These are phyloP conservation scores for Dillenia suffruticosa DNA, from an alignment of 164 flowering plant genomes.

Conservation along the genomic window DNA sequence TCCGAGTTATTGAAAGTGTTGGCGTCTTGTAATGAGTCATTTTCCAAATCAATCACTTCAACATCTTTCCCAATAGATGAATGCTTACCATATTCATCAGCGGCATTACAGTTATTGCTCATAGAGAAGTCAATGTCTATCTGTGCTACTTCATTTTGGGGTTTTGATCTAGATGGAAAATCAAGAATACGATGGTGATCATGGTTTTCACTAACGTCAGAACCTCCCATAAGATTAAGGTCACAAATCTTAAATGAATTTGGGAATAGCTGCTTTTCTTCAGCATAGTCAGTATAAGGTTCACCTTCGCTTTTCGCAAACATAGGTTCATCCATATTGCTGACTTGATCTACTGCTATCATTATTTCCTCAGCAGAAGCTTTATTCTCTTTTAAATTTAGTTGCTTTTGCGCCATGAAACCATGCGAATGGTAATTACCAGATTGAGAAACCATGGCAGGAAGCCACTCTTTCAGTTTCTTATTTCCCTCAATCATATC, in stretches of 20 bases:
- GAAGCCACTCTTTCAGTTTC: slow-evolving; percentile 55
- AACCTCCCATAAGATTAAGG: slow-evolving; percentile 69
- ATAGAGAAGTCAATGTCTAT: slow-evolving; percentile 61
- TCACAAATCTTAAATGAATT: slow-evolving; percentile 85
- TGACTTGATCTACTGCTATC: slow-evolving; percentile 28
- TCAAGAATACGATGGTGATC: slow-evolving; percentile 24
- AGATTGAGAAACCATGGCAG: slow-evolving; percentile 22
- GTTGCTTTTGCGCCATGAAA: slow-evolving; percentile 21
- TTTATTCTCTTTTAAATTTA: slow-evolving; percentile 17
- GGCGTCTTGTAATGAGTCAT: slow-evolving; percentile 44
- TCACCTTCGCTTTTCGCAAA: slow-evolving; percentile 26
- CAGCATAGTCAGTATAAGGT: slow-evolving; percentile 25
- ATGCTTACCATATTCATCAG: slow-evolving; percentile 27
- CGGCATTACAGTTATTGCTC: slow-evolving; percentile 28
- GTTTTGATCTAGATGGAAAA: slow-evolving; percentile 32
- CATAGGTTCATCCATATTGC: slow-evolving; percentile 19
- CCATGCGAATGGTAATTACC: slow-evolving; percentile 30
- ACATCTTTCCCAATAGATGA: slow-evolving; percentile 41
- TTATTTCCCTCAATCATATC: slow-evolving; percentile 38
- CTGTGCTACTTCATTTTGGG: slow-evolving; percentile 28
- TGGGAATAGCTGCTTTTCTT: slow-evolving; percentile 71
- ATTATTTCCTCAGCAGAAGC: slow-evolving; percentile 20
- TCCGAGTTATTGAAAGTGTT: slow-evolving; percentile 23
- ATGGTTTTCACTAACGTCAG: slow-evolving; percentile 55
- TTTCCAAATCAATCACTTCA: slow-evolving; percentile 64